Evolutionary conservation across 2,329 filamentous ascomycete genomes (phyloP), one percentile per base, ranked within the genome.

Genomic region (Lachnellula suecica): DNA sequence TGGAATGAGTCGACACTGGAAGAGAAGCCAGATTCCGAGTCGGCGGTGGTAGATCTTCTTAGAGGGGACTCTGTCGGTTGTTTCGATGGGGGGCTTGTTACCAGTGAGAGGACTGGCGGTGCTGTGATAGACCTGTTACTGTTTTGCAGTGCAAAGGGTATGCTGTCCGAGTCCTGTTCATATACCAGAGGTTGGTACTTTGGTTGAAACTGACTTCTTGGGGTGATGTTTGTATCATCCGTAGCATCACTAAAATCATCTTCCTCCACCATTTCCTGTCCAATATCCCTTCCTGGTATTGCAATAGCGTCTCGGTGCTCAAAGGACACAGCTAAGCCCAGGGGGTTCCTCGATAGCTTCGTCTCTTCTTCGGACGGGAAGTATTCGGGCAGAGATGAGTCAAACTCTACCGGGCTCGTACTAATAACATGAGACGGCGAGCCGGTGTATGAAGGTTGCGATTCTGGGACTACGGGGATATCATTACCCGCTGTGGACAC

Each of bases 1-100:
- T 80, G 78, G 56, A 83, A 82, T 1, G 81, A 82, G 47, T 81
- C 79, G 15, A 74, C 72, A 25, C 72, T 71, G 4, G 77, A 74
- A 9, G 79, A 79, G n/a, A 67, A 61, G 29, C 69, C 66, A 27
- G 67, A 64, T 13, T 60, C 61, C 10, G 66, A 61, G 29, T 65
- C 65, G 43, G 52, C 44, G 15, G 51, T 48, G 5, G 53, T 65
- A 53, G 25, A 62, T 47, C 40, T 56, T 41, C 47, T 61, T 45
- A 50, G 58, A 45, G 58, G 55, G 22, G 59, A 57, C 23, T 50
- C 58, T 49, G 57, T 54, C 34, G 63, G 60, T n/a, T 60, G 61
- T 51, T 65, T 67, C 20, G 73, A 72, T 20, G 74, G 71, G 17
- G 74, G 65, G 37, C 74, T 73, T 8, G 72, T 70, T 35, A 73